A percentile compares a stretch with the other conserved stretches of the same genome.
Conservation (phyloP, 2,329 filamentous ascomycete species). For the Trichophyton benhamiae region DNA sequence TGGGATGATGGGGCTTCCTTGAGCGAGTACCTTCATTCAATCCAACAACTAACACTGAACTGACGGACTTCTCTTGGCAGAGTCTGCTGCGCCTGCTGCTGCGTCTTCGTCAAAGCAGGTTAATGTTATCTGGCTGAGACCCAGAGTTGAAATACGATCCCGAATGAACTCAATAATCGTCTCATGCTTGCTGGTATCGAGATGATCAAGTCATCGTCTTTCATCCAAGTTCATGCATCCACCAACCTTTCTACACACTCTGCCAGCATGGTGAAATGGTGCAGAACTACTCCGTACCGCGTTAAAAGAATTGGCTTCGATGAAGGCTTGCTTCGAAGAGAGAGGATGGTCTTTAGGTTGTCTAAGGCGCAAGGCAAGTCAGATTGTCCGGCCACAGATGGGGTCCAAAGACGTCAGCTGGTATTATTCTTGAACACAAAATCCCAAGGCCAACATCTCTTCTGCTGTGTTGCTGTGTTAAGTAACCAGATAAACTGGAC, state of each 20-base stretch:
- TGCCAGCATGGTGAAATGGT: not conserved
- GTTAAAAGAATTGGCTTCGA: constrained; percentile 3
- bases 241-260: constrained; percentile 9
- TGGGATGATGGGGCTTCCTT: no score
- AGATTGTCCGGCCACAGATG: constrained; percentile 7
- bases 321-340: constrained; percentile 11
- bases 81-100: no score
- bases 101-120: no score
- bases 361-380: not conserved
- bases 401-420: constrained; percentile 8
- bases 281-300: constrained; percentile 3
- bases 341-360: constrained; percentile 5
- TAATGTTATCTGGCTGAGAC: no score
- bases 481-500: not conserved
- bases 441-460: constrained; percentile 5
- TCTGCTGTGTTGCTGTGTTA: constrained; percentile 6
- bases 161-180: not conserved
- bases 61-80: no score
- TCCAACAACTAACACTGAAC: no score
- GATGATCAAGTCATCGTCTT: constrained; percentile 9
- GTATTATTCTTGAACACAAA: constrained; percentile 9
- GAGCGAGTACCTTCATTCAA: no score
- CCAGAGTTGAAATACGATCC: no score
- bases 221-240: constrained; percentile 12
- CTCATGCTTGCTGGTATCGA: constrained; percentile 7